Percentiles rank a stretch among this genome's conserved stretches.
phyloP scores from a whole-genome alignment of 257 asterid species.

The Penstemon eatonii region DNA sequence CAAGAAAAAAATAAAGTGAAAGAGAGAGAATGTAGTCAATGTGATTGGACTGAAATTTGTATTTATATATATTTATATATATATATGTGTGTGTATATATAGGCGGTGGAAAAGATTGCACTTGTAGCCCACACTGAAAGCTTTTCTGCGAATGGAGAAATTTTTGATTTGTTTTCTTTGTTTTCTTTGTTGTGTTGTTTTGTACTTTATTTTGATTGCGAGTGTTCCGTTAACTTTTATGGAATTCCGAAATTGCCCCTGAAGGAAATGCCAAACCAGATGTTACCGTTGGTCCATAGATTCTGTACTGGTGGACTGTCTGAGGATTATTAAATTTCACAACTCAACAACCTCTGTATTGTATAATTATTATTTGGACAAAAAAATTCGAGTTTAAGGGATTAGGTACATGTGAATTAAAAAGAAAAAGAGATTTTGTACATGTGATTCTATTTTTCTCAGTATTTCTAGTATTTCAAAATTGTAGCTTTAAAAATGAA shows the following conservation, averaged over 20 bases:
- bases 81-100: slow-evolving; percentile 26
- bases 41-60: slow-evolving; percentile 38
- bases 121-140: slow-evolving; percentile 40
- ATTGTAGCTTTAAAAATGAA: too few relatives aligned
- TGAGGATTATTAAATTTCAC: slow-evolving; percentile 23
- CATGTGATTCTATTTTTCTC: neutral
- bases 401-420: too few relatives aligned
- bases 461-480: neutral
- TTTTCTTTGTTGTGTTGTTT: slow-evolving; percentile 15
- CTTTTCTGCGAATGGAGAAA: slow-evolving; percentile 21
- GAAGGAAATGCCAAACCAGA: slow-evolving; percentile 67
- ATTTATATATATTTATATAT: slow-evolving; percentile 26
- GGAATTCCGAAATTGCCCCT: slow-evolving; percentile 58
- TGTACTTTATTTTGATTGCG: slow-evolving; percentile 33
- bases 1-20: slow-evolving; percentile 33
- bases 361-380: neutral
- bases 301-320: slow-evolving; percentile 39
- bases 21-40: slow-evolving; percentile 40
- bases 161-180: slow-evolving; percentile 34
- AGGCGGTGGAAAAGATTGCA: slow-evolving; percentile 34
- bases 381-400: too few relatives aligned
- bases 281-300: slow-evolving; percentile 73
- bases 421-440: neutral
- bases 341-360: slow-evolving; percentile 1
- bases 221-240: slow-evolving; percentile 45